Percentiles rank a stretch among this genome's conserved stretches.
Conservation (phyloP, 2,329 filamentous ascomycete genomes). For the Blastomyces gilchristii region DNA sequence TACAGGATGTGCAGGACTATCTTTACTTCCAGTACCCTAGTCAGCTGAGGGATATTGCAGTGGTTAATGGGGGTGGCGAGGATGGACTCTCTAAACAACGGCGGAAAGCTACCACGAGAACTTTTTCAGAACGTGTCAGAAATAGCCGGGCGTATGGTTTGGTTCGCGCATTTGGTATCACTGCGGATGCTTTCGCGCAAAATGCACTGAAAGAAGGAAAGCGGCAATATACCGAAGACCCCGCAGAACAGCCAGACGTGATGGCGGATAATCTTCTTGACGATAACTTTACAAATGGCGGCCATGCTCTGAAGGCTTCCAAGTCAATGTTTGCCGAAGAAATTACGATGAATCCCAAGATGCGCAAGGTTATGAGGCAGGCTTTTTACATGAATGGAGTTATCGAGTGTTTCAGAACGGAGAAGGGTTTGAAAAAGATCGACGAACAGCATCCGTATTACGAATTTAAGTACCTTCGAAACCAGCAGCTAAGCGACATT, state of each 20-base stretch:
- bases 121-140: slow-evolving; percentile 73
- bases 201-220: slow-evolving; percentile 72
- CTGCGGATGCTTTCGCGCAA: slow-evolving; percentile 75
- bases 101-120: slow-evolving; percentile 71
- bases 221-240: slow-evolving; percentile 76
- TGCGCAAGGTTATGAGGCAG: slow-evolving; percentile 76
- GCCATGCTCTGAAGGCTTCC: slow-evolving; percentile 65
- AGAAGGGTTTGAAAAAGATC: slow-evolving; percentile 87
- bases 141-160: slow-evolving; percentile 69
- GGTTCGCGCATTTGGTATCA: slow-evolving; percentile 82
- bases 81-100: slow-evolving; percentile 59
- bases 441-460: slow-evolving; percentile 94
- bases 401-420: slow-evolving; percentile 80
- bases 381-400: slow-evolving; percentile 75
- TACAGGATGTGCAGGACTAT: slow-evolving; percentile 95
- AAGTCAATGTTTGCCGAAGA: slow-evolving; percentile 88
- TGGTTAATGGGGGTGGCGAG: slow-evolving; percentile 46
- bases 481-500: slow-evolving; percentile 74
- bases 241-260: slow-evolving; percentile 67
- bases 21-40: slow-evolving; percentile 85
- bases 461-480: slow-evolving; percentile 91
- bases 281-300: slow-evolving; percentile 63
- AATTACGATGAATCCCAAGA: slow-evolving; percentile 72
- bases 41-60: slow-evolving; percentile 69
- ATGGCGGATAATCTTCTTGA: slow-evolving; percentile 69